These are phyloP conservation scores for Alternaria dauci DNA, from an alignment of 2,329 filamentous ascomycete species.

Conservation along the genomic window DNA sequence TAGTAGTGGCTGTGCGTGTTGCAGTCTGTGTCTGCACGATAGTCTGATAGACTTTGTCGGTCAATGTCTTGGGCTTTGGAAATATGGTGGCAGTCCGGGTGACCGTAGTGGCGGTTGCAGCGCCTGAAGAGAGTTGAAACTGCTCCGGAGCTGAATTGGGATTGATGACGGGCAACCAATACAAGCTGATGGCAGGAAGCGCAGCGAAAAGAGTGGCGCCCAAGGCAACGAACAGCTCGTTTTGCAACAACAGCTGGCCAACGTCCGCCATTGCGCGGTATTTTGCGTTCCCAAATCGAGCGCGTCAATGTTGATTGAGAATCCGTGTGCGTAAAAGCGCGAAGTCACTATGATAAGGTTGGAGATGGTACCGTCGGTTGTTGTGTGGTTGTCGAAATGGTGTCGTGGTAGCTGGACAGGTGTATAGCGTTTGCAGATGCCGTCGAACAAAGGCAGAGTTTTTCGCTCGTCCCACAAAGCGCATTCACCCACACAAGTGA, in stretches of 20 bases:
- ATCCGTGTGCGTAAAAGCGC: background rate
- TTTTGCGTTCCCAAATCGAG: background rate
- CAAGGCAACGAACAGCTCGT: background rate
- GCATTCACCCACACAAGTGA: conserved; percentile 3
- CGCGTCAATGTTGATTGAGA: background rate
- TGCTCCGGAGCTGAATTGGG: background rate
- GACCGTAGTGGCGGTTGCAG: background rate
- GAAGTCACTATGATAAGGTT: background rate
- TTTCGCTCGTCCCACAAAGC: background rate
- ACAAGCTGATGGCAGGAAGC: background rate
- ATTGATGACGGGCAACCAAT: background rate
- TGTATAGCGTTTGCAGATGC: conserved; percentile 1
- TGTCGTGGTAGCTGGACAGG: background rate
- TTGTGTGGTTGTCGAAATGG: background rate
- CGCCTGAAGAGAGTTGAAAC: background rate
- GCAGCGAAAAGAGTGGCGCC: background rate
- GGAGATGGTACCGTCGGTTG: background rate
- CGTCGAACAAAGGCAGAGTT: background rate
- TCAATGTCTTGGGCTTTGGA: background rate
- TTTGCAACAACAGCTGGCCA: background rate
- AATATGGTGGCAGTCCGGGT: conserved; percentile 1
- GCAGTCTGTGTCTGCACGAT: background rate
- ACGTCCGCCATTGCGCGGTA: background rate
- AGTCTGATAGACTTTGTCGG: conserved; percentile 2
- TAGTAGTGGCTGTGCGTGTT: background rate